Conservation (phyloP, 176 grass and related monocot genomes). For the Guadua angustifolia region DNA sequence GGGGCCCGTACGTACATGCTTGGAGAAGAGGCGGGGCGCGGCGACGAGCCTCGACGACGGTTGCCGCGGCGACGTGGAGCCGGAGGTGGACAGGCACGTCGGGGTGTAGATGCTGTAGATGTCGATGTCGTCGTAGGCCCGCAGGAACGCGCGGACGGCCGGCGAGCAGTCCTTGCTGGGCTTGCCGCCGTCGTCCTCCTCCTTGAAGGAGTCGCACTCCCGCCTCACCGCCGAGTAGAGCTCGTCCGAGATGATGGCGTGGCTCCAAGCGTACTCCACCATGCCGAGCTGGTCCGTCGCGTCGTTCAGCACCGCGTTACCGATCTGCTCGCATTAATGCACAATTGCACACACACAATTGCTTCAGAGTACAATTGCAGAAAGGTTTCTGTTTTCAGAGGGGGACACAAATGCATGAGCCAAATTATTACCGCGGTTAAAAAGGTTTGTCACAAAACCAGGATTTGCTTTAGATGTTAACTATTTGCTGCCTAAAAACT, state of each 20-base stretch:
- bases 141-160: constrained; percentile 75
- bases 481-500: neutral
- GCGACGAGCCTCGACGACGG: constrained; percentile 50
- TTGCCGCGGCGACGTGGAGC: neutral
- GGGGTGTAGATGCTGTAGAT: constrained; percentile 99
- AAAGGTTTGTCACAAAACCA: neutral
- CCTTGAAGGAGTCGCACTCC: constrained; percentile 94
- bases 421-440: constrained; percentile 27
- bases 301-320: constrained; percentile 94
- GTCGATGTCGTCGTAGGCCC: constrained; percentile 83
- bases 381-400: neutral
- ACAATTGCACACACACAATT: neutral
- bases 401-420: neutral
- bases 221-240: constrained; percentile 71
- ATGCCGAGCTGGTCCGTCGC: constrained; percentile 89
- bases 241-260: constrained; percentile 97
- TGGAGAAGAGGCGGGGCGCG: constrained; percentile 74
- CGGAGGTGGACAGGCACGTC: constrained; percentile 52
- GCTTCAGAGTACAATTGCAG: neutral
- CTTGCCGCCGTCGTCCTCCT: constrained; percentile 62
- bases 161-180: constrained; percentile 72
- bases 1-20: neutral
- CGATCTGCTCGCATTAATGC: constrained; percentile 47
- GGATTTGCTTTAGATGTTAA: neutral
- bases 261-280: constrained; percentile 99